phyloP scores from a whole-genome alignment of 1,284 basidiomycete genomes.

The Ustilago tritici region DNA sequence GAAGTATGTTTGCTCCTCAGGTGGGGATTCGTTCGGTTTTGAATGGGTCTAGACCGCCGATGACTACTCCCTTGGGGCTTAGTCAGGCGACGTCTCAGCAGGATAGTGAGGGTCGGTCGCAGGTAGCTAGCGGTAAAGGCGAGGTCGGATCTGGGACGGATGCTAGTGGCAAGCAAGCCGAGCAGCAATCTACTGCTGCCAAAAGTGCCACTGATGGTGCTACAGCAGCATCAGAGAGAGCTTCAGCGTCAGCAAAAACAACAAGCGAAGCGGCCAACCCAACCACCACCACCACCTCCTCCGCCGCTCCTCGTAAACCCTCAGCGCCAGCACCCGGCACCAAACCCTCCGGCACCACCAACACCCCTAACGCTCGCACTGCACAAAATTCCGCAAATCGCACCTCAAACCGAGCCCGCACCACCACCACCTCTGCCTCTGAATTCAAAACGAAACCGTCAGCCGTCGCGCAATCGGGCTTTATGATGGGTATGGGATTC shows the following conservation, averaged over 20 bases:
- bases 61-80: slow-evolving; percentile 50
- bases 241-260: background rate
- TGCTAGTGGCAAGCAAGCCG: slow-evolving; percentile 3
- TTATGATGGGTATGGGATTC: slow-evolving; percentile 67
- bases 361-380: slow-evolving; percentile 21
- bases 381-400: slow-evolving; percentile 17
- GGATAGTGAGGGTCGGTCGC: background rate
- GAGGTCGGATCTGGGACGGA: background rate
- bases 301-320: slow-evolving; percentile 4
- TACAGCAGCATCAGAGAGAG: background rate
- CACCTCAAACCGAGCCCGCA: slow-evolving; percentile 20
- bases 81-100: slow-evolving; percentile 11
- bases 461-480: slow-evolving; percentile 65
- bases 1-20: slow-evolving; percentile 60
- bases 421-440: slow-evolving; percentile 28
- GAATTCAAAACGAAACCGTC: slow-evolving; percentile 47
- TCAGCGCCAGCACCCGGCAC: slow-evolving; percentile 3
- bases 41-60: slow-evolving; percentile 35
- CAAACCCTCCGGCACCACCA: slow-evolving; percentile 15
- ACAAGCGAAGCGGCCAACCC: background rate
- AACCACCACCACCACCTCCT: background rate
- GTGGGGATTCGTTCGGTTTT: slow-evolving; percentile 59
- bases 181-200: background rate
- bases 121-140: background rate
- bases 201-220: background rate